Base-by-base conservation (phyloP, 2,329 filamentous ascomycete species). In the Alternaria rosae region DNA sequence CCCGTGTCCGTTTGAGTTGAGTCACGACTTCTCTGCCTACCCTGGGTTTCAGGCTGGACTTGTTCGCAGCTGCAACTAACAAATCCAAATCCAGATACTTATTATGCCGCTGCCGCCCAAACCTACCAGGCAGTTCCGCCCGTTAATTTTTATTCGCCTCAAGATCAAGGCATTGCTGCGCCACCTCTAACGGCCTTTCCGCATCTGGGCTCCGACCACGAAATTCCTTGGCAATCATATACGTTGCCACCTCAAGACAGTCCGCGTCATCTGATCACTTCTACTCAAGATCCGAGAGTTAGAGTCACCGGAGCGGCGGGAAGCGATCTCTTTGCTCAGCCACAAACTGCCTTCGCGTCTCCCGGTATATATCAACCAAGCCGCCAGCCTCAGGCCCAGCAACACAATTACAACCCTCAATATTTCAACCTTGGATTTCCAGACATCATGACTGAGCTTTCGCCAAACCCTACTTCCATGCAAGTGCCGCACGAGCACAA, bases 241-340 rank as follows among this genome's bases (percentile, higher is more conserved):
- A 32, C 61, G 58, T 71, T 54, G 59, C 55, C 59, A 59, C 50
- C 64, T 75, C 75, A 67, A 44, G 52, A 72, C 54, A 62, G 69
- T 69, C 64, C 70, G 66, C 69, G 74, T 79, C 76, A 78, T 77
- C 74, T 76, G 71, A 72, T 72, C 66, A 66, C 66, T 42, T 54
- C 59, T 62, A 45, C 58, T 57, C 69, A 64, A 45, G 65, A 62
- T 53, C 75, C 76, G 38, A 70, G 61, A 58, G 72, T 78, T 62
- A 59, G 66, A 77, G 70, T 78, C 72, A 78, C 67, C 66, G 72
- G 68, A 51, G 64, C 64, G 43, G 61, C 71, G 61, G 71, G 70
- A 61, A 71, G 43, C 61, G 53, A 71, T 44, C 59, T 66, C 41
- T 72, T 70, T 72, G 65, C 75, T 78, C 70, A 66, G 75, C 75